phyloP scores from a whole-genome alignment of 2,329 filamentous ascomycete genomes.

The Aspergillus awamori region DNA sequence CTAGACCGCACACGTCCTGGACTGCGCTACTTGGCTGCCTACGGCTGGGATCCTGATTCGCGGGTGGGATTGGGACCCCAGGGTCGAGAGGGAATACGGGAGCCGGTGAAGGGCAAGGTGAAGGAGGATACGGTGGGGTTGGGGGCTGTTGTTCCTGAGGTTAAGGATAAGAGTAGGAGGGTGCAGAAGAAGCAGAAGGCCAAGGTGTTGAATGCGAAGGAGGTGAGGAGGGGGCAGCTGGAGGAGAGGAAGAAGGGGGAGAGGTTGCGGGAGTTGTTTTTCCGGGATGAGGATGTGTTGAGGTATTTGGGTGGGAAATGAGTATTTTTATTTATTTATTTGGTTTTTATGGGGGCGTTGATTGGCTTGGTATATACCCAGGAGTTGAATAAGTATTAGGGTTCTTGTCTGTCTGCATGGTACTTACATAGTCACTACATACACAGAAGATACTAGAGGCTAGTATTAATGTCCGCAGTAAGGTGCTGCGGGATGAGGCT shows the following conservation, averaged over 20 bases:
- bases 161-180: conserved; percentile 32
- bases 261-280: conserved; percentile 70
- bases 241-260: conserved; percentile 66
- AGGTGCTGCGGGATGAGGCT: not conserved
- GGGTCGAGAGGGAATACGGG: conserved; percentile 69
- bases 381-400: not conserved
- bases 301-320: conserved; percentile 60
- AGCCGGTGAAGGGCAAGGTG: conserved; percentile 70
- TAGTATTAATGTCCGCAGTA: conserved; percentile 2
- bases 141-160: conserved; percentile 50
- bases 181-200: conserved; percentile 46
- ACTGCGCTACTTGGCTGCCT: conserved; percentile 57
- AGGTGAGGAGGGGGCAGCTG: conserved; percentile 63
- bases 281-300: conserved; percentile 73
- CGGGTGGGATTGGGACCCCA: conserved; percentile 70
- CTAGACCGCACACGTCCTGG: conserved; percentile 61
- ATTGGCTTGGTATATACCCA: conserved; percentile 3
- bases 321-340: not conserved
- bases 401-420: not conserved
- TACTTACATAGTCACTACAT: not conserved
- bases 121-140: conserved; percentile 78
- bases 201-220: conserved; percentile 68
- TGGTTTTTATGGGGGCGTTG: not conserved
- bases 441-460: conserved; percentile 10
- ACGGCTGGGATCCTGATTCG: conserved; percentile 64